Evolutionary conservation across 306 rosid genomes (phyloP).

Genomic region (Vicia sativa): DNA sequence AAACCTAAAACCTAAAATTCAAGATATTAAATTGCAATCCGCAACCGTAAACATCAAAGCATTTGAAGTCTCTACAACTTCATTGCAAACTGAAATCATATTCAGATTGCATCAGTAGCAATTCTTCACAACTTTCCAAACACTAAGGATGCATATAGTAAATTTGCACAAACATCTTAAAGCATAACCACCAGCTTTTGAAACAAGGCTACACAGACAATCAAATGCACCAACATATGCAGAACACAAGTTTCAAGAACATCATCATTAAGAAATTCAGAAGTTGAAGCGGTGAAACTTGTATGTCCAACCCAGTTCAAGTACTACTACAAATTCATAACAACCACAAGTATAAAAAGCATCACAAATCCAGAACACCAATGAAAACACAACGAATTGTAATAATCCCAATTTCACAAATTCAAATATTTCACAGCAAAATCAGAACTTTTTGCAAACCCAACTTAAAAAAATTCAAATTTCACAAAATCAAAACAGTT

Average conservation of each 20-base stretch:
- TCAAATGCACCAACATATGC: constrained; percentile 13
- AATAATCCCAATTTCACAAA: background rate
- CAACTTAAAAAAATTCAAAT: constrained; percentile 1
- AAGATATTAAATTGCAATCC: background rate
- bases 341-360: background rate
- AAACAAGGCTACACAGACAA: constrained; percentile 16
- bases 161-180: constrained; percentile 10
- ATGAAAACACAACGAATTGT: constrained; percentile 6
- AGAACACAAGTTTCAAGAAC: background rate
- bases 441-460: background rate
- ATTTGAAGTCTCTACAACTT: background rate
- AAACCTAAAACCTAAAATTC: constrained; percentile 10
- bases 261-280: constrained; percentile 7
- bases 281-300: background rate
- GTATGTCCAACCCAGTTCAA: constrained; percentile 10
- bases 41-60: background rate
- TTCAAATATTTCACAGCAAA: background rate
- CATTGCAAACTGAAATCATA: background rate
- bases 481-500: background rate
- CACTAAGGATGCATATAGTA: background rate
- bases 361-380: constrained; percentile 10
- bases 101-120: background rate
- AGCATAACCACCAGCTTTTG: background rate
- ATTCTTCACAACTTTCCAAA: background rate
- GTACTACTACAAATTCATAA: constrained; percentile 23